These are phyloP conservation scores for Wickerhamiella vanderwaltii DNA, from an alignment of 805 yeast species.

Conservation along the genomic window DNA sequence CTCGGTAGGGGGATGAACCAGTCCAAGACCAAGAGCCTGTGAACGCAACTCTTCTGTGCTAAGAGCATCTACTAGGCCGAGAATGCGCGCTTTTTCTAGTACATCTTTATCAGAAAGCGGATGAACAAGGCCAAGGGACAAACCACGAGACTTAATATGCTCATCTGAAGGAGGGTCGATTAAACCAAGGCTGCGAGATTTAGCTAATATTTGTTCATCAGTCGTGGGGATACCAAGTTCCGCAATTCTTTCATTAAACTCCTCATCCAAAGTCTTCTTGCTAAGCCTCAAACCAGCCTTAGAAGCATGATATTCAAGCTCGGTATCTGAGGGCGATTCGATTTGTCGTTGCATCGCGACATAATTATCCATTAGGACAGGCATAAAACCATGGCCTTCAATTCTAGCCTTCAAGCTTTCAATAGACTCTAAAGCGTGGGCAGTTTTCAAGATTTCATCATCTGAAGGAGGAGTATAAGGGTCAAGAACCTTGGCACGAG, in stretches of 20 bases:
- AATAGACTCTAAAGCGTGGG: conserved; percentile 19
- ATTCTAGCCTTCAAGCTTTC: background rate
- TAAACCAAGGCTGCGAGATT: conserved; percentile 21
- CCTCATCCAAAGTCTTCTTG: conserved; percentile 8
- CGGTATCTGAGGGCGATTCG: conserved; percentile 26
- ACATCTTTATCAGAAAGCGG: conserved; percentile 13
- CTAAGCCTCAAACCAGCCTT: background rate
- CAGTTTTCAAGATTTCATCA: conserved; percentile 30
- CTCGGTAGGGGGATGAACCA: conserved; percentile 53
- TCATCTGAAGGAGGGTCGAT: conserved; percentile 11
- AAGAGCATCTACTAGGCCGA: conserved; percentile 21
- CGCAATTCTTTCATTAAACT: conserved; percentile 9
- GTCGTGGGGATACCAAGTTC: conserved; percentile 21
- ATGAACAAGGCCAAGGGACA: conserved; percentile 11
- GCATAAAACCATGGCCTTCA: background rate
- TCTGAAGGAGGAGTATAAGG: conserved; percentile 28
- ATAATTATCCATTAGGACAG: background rate
- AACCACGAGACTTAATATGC: conserved; percentile 10
- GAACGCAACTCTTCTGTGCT: conserved; percentile 32
- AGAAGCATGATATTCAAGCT: conserved; percentile 21
- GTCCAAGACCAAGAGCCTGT: conserved; percentile 55
- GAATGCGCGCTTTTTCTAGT: conserved; percentile 15
- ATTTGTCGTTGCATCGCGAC: conserved; percentile 9
- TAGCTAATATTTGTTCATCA: conserved; percentile 10
- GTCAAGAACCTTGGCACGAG: conserved; percentile 5